Evolutionary conservation across 2,329 filamentous ascomycete species (phyloP), one percentile per base, ranked within the genome.

Genomic region (Gnomoniopsis smithogilvyi): DNA sequence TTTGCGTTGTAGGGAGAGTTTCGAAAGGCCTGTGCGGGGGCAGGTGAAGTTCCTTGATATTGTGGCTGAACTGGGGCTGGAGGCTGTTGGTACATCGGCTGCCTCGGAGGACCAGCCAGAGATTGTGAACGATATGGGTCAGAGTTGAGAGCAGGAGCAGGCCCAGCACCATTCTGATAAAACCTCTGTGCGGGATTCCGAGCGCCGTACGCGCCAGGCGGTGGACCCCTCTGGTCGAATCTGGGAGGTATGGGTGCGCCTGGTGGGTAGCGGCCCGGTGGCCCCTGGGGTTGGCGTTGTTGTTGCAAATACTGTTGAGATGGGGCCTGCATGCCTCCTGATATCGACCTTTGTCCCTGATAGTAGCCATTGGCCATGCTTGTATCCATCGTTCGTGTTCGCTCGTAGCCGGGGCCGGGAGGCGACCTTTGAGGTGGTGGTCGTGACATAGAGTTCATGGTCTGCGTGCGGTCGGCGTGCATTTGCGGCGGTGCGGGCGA

Each of bases 71-170:
- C 33, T n/a, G 51, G 52, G 24, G 10, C 46, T 14, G 84, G 80
- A 17, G 85, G 83, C 51, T 82, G 83, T 57, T 87, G 83, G 69
- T 92, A 91, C 74, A 89, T 85, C 62, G 86, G 85, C 38, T 90
- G 91, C 63, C 92, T 86, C 54, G 88, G 82, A 64, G 84, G 82
- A 63, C 87, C 87, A 41, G 92, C 94, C 70, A 99, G 86, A 36
- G 94, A 98, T 67, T 96, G 92, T n/a, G 95, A 96, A 60, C 95
- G 86, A 75, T 92, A 96, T 6, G 88, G 81, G 73, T 98, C 94
- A 38, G 85, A 87, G 70, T 95, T 95, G 74, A 96, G 74, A 48
- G 92, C 91, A 51, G 90, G 87, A 15, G 75, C 78, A 11, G 86
- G 81, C 21, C 83, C 82, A 67, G 82, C 82, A 59, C 80, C 79